These are phyloP conservation scores for Teratosphaeria epicoccoides DNA, from an alignment of 2,329 filamentous ascomycete genomes.

Conservation along the genomic window DNA sequence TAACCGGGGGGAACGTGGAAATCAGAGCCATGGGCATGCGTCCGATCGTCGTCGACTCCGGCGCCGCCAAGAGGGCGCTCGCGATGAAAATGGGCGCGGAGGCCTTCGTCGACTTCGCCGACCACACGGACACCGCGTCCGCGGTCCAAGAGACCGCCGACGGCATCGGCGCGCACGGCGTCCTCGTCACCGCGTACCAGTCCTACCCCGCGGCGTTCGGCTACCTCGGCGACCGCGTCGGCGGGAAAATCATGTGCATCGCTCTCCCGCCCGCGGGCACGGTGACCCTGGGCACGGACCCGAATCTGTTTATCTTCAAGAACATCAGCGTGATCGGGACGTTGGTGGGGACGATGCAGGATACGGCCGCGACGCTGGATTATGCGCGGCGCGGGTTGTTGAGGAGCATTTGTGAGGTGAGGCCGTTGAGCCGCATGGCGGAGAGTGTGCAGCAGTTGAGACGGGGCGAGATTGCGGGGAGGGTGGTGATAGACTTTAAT, in stretches of 20 bases:
- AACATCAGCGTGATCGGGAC: constrained; percentile 27
- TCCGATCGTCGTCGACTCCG: constrained; percentile 46
- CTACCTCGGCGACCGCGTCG: constrained; percentile 38
- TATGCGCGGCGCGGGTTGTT: constrained; percentile 42
- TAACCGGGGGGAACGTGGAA: background rate
- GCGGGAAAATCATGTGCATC: constrained; percentile 43
- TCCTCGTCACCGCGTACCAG: constrained; percentile 28
- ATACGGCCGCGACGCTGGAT: constrained; percentile 37
- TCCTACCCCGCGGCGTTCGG: constrained; percentile 19
- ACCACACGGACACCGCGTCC: constrained; percentile 28
- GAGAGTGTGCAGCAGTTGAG: constrained; percentile 43
- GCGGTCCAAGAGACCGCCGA: constrained; percentile 38
- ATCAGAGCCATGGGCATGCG: constrained; percentile 44
- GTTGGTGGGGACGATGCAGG: constrained; percentile 38
- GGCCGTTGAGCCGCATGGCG: constrained; percentile 36
- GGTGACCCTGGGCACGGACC: constrained; percentile 26
- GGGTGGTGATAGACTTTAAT: constrained; percentile 46
- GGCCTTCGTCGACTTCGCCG: constrained; percentile 46
- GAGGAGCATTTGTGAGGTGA: constrained; percentile 41
- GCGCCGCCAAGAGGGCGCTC: constrained; percentile 37
- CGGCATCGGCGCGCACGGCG: constrained; percentile 38
- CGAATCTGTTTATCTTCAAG: constrained; percentile 26
- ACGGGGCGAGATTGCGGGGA: constrained; percentile 41
- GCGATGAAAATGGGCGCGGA: constrained; percentile 43
- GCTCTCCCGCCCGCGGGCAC: constrained; percentile 27